Percentiles rank a stretch among this genome's conserved stretches.
Conservation (phyloP, 371 early-diverging fungal species). For the Apophysomyces trapeziformis region DNA sequence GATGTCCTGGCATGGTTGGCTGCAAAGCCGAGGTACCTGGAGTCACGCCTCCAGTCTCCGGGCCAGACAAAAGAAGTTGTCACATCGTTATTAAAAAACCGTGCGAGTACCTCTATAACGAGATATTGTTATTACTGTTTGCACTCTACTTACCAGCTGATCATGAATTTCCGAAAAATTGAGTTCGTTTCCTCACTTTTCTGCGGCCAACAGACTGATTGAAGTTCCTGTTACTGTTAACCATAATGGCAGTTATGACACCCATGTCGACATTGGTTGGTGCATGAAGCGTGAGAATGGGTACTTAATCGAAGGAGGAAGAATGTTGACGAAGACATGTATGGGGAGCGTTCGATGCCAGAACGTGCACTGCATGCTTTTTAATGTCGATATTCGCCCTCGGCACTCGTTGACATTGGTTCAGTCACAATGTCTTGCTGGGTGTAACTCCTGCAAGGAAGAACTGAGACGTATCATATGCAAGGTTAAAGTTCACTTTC, state of each 20-base stretch:
- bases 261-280: not conserved
- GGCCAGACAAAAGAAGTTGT: no score
- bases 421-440: not conserved
- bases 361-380: not conserved
- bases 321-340: not conserved
- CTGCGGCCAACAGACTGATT: not conserved
- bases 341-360: not conserved
- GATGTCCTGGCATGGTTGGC: no score
- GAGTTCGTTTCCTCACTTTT: not conserved
- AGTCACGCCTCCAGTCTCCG: no score
- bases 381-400: not conserved
- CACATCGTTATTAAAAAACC: no score
- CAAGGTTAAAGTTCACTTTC: not conserved
- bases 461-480: not conserved
- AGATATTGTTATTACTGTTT: no score
- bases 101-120: no score
- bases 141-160: no score
- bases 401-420: not conserved
- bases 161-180: not conserved
- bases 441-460: not conserved
- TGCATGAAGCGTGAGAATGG: not conserved
- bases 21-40: no score
- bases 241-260: not conserved
- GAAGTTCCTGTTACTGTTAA: not conserved
- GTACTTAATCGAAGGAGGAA: not conserved